Percentiles rank a stretch among this genome's conserved stretches.
Evolutionary conservation across 805 yeast genomes (phyloP).

Genomic region (Zygosaccharomyces kombuchaensis): DNA sequence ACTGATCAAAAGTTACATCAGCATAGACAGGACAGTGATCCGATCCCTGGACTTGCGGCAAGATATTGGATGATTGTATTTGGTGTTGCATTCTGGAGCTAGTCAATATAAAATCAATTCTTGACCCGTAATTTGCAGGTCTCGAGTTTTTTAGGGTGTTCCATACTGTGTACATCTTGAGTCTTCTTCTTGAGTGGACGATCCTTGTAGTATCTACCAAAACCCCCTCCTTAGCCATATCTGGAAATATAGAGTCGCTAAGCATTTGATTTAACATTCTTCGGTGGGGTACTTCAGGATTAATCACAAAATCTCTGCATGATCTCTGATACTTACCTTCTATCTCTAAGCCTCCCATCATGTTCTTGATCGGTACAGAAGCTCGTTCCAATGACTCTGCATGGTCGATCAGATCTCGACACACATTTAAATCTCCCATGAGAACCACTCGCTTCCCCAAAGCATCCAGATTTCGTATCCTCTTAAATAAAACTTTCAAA

Average conservation of each 20-base stretch:
- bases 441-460: conserved; percentile 67
- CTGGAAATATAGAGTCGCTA: conserved; percentile 32
- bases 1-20: conserved; percentile 44
- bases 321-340: conserved; percentile 20
- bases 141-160: conserved; percentile 72
- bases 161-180: conserved; percentile 87
- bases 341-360: conserved; percentile 38
- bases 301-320: conserved; percentile 37
- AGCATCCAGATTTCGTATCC: conserved; percentile 53
- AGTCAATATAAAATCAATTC: conserved; percentile 73
- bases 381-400: conserved; percentile 54
- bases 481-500: conserved; percentile 51
- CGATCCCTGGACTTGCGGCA: conserved; percentile 73
- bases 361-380: conserved; percentile 32
- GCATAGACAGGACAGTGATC: conserved; percentile 92
- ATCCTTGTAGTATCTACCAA: conserved; percentile 58
- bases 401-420: conserved; percentile 74
- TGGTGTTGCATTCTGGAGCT: conserved; percentile 37
- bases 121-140: conserved; percentile 79
- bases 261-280: conserved; percentile 45
- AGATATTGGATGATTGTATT: conserved; percentile 45
- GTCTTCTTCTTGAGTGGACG: conserved; percentile 47
- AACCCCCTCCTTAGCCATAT: conserved; percentile 39
- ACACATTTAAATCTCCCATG: conserved; percentile 86
- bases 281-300: conserved; percentile 40